phyloP scores from a whole-genome alignment of 192 early-diverging fungal species.

The Mortierella claussenii region DNA sequence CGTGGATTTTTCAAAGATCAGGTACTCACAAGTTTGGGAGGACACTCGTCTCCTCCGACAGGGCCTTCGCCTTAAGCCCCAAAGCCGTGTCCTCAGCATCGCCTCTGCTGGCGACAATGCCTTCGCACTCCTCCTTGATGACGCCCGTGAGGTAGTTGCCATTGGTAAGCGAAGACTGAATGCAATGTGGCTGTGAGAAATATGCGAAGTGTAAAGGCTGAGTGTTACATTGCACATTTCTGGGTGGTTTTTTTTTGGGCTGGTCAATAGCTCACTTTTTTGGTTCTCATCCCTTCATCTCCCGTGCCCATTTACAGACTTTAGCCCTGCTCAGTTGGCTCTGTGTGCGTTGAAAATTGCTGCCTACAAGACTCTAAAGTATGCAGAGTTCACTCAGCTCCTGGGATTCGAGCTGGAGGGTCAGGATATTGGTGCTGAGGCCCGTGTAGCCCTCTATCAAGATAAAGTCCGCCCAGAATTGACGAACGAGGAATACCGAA shows the following conservation, averaged over 20 bases:
- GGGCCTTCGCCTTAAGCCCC: slow-evolving; percentile 37
- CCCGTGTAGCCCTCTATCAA: slow-evolving; percentile 39
- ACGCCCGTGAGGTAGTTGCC: slow-evolving; percentile 43
- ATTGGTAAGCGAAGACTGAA: slow-evolving; percentile 25
- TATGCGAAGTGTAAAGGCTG: neutral
- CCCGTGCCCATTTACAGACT: too few relatives aligned
- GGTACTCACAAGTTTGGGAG: slow-evolving; percentile 53
- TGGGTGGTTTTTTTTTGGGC: too few relatives aligned
- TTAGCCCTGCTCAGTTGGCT: slow-evolving; percentile 47
- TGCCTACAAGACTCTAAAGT: slow-evolving; percentile 40
- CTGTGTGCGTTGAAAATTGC: slow-evolving; percentile 47
- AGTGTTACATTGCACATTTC: too few relatives aligned
- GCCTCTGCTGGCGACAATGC: slow-evolving; percentile 53
- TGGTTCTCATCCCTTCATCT: too few relatives aligned
- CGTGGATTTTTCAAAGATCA: slow-evolving; percentile 51
- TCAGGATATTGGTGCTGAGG: slow-evolving; percentile 35
- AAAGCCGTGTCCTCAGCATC: slow-evolving; percentile 50
- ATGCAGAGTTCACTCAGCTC: slow-evolving; percentile 45
- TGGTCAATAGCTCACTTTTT: too few relatives aligned
- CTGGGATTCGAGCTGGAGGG: slow-evolving; percentile 41
- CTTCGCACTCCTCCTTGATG: slow-evolving; percentile 42
- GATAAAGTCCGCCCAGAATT: slow-evolving; percentile 36
- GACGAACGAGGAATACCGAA: slow-evolving; percentile 28
- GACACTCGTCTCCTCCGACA: slow-evolving; percentile 49
- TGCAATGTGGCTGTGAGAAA: neutral